phyloP scores from a whole-genome alignment of 2,329 filamentous ascomycete species.

The Aspergillus flavus region DNA sequence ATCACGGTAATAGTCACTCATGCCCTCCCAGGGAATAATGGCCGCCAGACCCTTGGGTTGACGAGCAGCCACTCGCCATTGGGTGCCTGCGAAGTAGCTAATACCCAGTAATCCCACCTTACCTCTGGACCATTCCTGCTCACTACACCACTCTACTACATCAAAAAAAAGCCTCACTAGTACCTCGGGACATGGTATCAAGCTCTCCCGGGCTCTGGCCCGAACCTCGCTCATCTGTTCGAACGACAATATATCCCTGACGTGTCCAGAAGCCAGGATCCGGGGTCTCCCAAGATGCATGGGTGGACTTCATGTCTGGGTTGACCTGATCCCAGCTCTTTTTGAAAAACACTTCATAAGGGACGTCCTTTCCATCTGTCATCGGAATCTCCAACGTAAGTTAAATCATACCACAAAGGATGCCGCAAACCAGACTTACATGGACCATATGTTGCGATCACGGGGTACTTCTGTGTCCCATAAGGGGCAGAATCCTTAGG shows the following conservation, averaged over 20 bases:
- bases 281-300: conserved; percentile 61
- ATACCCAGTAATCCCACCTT: conserved; percentile 54
- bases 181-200: conserved; percentile 52
- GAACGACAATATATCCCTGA: conserved; percentile 56
- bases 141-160: conserved; percentile 52
- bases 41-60: conserved; percentile 52
- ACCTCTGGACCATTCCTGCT: conserved; percentile 51
- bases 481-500: conserved; percentile 34
- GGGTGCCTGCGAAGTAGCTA: conserved; percentile 54
- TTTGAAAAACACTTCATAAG: conserved; percentile 49
- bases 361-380: conserved; percentile 66
- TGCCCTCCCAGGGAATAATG: conserved; percentile 57
- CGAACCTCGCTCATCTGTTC: conserved; percentile 53
- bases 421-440: conserved; percentile 31
- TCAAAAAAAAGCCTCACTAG: conserved; percentile 52
- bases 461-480: conserved; percentile 46
- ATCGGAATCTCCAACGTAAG: too few species aligned
- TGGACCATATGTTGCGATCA: conserved; percentile 69
- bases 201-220: conserved; percentile 54
- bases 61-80: conserved; percentile 56
- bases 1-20: conserved; percentile 57
- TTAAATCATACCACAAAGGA: too few species aligned
- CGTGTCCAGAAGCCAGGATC: conserved; percentile 58
- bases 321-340: conserved; percentile 43
- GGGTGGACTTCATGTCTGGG: conserved; percentile 51